A percentile compares a stretch with the other conserved stretches of the same genome.
These are phyloP conservation scores for Musa beccarii DNA, from an alignment of 176 grass and related monocot genomes.

Conservation along the genomic window DNA sequence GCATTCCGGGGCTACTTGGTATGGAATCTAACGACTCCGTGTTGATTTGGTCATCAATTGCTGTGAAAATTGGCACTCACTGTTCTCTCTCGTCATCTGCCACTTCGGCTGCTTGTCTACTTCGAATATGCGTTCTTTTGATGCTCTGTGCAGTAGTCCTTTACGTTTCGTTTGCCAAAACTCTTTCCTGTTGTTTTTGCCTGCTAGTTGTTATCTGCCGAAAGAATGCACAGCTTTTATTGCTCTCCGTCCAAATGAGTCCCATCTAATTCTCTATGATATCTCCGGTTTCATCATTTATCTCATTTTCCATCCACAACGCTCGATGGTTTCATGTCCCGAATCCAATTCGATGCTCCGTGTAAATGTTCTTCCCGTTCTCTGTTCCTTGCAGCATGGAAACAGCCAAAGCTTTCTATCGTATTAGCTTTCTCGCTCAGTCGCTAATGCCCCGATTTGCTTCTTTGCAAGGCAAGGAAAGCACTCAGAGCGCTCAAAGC, in stretches of 20 bases:
- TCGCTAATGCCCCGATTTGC: no score
- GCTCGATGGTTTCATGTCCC: not conserved
- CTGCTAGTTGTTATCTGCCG: not conserved
- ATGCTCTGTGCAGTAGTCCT: no score
- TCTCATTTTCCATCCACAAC: no score
- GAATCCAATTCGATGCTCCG: not conserved
- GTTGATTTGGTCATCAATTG: not conserved
- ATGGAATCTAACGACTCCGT: not conserved
- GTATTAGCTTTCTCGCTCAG: no score
- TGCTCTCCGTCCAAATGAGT: not conserved
- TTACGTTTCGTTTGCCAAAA: not conserved
- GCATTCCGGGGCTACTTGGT: constrained; percentile 73
- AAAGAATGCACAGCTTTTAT: not conserved
- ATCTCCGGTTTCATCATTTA: not conserved
- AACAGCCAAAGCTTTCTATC: no score
- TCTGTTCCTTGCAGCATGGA: not conserved
- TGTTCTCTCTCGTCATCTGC: no score
- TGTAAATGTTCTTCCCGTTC: not conserved
- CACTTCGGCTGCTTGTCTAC: no score
- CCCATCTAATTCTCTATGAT: not conserved
- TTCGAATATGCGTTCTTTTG: no score
- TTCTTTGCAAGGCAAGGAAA: constrained; percentile 54
- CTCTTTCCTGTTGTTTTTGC: not conserved
- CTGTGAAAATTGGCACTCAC: no score
- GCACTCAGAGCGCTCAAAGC: constrained; percentile 75